phyloP scores from a whole-genome alignment of 1,284 basidiomycete genomes.

The Austropuccinia psidii region DNA sequence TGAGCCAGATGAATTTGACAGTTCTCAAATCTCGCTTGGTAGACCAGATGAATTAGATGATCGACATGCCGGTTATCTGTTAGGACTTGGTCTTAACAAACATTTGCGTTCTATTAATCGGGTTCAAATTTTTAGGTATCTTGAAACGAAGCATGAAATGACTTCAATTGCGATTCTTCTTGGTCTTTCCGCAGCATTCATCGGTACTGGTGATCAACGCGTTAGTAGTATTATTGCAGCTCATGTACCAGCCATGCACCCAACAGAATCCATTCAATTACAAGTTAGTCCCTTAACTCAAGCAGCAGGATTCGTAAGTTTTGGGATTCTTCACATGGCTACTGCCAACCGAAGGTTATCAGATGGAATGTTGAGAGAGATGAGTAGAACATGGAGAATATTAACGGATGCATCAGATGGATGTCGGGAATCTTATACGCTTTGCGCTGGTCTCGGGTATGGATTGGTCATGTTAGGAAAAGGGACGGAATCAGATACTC shows the following conservation, averaged over 20 bases:
- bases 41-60: conserved; percentile 74
- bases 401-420: conserved; percentile 39
- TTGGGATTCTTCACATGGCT: conserved; percentile 83
- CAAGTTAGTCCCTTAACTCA: conserved; percentile 85
- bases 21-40: conserved; percentile 89
- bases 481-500: conserved; percentile 33
- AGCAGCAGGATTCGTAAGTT: conserved; percentile 74
- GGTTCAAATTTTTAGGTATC: conserved; percentile 72
- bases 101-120: conserved; percentile 79
- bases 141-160: conserved; percentile 88
- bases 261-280: conserved; percentile 74
- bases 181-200: conserved; percentile 79
- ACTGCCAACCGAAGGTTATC: conserved; percentile 82
- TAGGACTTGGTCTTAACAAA: conserved; percentile 83
- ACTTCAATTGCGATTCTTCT: conserved; percentile 88
- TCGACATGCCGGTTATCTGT: conserved; percentile 88
- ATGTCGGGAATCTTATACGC: conserved; percentile 75
- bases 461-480: conserved; percentile 87
- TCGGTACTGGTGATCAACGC: conserved; percentile 77
- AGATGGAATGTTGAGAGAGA: conserved; percentile 76
- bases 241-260: conserved; percentile 84
- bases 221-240: conserved; percentile 85
- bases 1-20: conserved; percentile 67
- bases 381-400: conserved; percentile 63
- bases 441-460: conserved; percentile 78